Conservation (phyloP, 305 asterid species). For the Fraxinus albicans region DNA sequence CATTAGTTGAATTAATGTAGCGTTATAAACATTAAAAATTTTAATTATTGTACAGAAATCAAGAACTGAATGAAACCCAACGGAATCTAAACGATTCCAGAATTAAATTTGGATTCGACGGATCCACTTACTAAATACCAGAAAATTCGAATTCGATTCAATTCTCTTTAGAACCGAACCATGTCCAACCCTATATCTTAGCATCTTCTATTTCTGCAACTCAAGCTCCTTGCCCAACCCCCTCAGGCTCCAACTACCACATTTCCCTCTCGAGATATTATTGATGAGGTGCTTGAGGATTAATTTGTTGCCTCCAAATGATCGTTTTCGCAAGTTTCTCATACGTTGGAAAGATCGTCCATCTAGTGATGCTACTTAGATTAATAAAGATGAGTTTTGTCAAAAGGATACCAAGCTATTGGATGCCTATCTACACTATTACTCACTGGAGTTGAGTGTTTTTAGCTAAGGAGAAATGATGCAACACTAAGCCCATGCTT, state of each 20-base stretch:
- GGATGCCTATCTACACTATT: not conserved
- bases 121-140: no score
- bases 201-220: not conserved
- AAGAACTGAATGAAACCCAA: no score
- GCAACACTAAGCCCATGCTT: not conserved
- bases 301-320: not conserved
- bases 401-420: not conserved
- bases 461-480: not conserved
- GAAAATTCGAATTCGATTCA: no score
- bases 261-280: not conserved
- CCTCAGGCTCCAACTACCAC: not conserved
- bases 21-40: no score
- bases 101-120: no score
- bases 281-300: not conserved
- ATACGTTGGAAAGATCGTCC: not conserved
- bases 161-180: no score
- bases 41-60: no score
- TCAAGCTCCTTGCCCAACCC: not conserved
- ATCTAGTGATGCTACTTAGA: not conserved
- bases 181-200: no score
- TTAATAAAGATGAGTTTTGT: not conserved
- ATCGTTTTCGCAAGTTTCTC: not conserved
- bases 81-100: no score
- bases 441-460: not conserved
- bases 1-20: no score